Evolutionary conservation across 2,329 filamentous ascomycete genomes (phyloP).

Genomic region (Fusarium cicatricum): DNA sequence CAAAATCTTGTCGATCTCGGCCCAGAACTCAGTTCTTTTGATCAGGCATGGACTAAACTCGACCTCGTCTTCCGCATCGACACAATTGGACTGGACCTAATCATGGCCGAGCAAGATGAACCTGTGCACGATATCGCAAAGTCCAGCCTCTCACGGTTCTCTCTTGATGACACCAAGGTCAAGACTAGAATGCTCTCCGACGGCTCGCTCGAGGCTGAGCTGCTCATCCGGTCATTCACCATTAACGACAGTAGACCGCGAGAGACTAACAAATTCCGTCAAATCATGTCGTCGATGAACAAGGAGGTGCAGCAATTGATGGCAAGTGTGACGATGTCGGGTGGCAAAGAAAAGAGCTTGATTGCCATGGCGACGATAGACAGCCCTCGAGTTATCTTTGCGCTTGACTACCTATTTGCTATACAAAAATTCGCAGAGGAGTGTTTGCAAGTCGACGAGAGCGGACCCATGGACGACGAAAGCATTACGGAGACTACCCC

Average conservation of each 20-base stretch:
- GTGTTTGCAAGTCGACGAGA: constrained; percentile 70
- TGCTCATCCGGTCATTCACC: constrained; percentile 92
- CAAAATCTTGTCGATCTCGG: constrained; percentile 62
- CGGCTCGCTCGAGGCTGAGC: constrained; percentile 88
- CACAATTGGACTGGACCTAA: constrained; percentile 86
- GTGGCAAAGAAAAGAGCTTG: constrained; percentile 79
- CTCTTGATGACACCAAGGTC: constrained; percentile 88
- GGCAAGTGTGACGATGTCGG: constrained; percentile 94
- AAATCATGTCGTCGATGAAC: constrained; percentile 97
- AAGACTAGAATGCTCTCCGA: constrained; percentile 95
- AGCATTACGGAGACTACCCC: constrained; percentile 62
- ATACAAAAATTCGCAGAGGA: constrained; percentile 83
- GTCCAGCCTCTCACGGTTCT: constrained; percentile 91
- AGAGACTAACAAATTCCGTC: constrained; percentile 94
- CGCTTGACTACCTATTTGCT: constrained; percentile 93
- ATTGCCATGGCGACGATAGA: constrained; percentile 95
- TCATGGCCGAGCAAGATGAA: constrained; percentile 76
- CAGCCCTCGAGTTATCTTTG: constrained; percentile 93
- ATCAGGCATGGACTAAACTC: constrained; percentile 87
- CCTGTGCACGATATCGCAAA: constrained; percentile 81
- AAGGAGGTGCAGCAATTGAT: constrained; percentile 97
- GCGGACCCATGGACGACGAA: constrained; percentile 58
- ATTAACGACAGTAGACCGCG: constrained; percentile 90
- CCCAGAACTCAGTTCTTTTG: constrained; percentile 74
- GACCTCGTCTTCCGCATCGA: constrained; percentile 91